Percentiles rank a stretch among this genome's conserved stretches.
Evolutionary conservation across 257 asterid species (phyloP).

Genomic region (Knoxia roxburghii): DNA sequence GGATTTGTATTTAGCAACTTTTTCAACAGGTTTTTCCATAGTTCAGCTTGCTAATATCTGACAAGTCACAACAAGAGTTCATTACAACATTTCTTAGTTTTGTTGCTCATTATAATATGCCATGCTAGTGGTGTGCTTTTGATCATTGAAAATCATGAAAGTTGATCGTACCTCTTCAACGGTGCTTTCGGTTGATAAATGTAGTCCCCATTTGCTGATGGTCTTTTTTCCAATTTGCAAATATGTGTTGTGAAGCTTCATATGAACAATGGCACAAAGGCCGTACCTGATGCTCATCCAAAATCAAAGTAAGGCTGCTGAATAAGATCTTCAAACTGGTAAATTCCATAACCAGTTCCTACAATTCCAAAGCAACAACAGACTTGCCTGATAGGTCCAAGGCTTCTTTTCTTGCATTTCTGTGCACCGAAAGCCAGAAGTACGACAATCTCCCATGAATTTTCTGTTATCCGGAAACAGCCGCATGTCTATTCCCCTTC

Average conservation of each 20-base stretch:
- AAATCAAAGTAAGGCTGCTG: conserved; percentile 2
- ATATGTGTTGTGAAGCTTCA: conserved; percentile 79
- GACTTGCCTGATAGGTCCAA: conserved; percentile 80
- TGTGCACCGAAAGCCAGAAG: conserved; percentile 91
- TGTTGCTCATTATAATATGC: too few species aligned
- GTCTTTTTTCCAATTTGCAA: conserved; percentile 67
- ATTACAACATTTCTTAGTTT: too few species aligned
- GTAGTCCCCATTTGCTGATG: conserved; percentile 43
- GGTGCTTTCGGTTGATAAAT: conserved; percentile 65
- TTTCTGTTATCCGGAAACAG: conserved; percentile 58
- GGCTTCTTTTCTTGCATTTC: conserved; percentile 92
- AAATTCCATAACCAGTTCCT: not conserved
- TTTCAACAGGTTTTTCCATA: conserved; percentile 65
- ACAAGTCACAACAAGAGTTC: conserved; percentile 4
- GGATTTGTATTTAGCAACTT: conserved; percentile 64
- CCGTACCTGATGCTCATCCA: conserved; percentile 60
- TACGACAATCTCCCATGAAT: conserved; percentile 81
- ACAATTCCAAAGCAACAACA: not conserved
- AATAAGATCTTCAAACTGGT: conserved; percentile 7
- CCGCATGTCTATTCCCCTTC: conserved; percentile 79
- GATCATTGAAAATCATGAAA: not conserved
- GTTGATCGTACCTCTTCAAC: conserved; percentile 53
- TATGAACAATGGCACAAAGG: conserved; percentile 69
- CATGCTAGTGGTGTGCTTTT: not conserved
- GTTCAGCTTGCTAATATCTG: conserved; percentile 80